Evolutionary conservation across 2,329 filamentous ascomycete species (phyloP), one percentile per base, ranked within the genome.

Genomic region (Macrophomina tecta): DNA sequence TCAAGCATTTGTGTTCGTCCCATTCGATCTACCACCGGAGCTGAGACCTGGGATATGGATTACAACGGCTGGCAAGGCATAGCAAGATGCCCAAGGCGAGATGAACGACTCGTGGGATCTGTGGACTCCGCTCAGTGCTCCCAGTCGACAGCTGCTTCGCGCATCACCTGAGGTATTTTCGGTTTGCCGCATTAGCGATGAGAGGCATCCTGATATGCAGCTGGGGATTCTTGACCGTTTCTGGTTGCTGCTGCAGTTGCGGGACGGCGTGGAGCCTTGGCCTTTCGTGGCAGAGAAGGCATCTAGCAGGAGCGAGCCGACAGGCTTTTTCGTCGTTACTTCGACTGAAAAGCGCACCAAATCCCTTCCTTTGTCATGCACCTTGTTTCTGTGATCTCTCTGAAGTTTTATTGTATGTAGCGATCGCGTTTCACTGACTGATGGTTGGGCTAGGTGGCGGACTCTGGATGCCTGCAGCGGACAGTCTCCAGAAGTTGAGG

Each of bases 401-500:
- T 32, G 42, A 18, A 8, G 36, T n/a, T 30, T 32, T 53, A 42
- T 34, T n/a, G 16, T 34, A 18, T n/a, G 38, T 53, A 23, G 36
- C 34, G 61, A 64, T 64, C 48, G 52, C 53, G 64, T 60, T 18
- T 42, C 34, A 48, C 45, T 66, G 53, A 66, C 53, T 34, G 52
- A 58, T 18, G 23, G 23, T 16, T 58, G 45, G n/a, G 38, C 32
- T 76, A 89, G 87, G 91, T 67, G 92, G 92, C 55, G 93, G 94
- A 1, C 81, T 96, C 16, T 97, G 92, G 92, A 87, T 90, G 72
- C 92, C 92, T 1, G 91, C 93, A 63, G 85, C 87, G 1, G 80
- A 82, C 4, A 83, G 88, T n/a, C 81, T 95, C 14, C 85, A 85
- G 42, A 84, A 85, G 69, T 81, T 97, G 76, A 87, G 94, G 67